Evolutionary conservation across 495 filamentous ascomycete genomes (phyloP).

Genomic region (Achaetomiella virescens): DNA sequence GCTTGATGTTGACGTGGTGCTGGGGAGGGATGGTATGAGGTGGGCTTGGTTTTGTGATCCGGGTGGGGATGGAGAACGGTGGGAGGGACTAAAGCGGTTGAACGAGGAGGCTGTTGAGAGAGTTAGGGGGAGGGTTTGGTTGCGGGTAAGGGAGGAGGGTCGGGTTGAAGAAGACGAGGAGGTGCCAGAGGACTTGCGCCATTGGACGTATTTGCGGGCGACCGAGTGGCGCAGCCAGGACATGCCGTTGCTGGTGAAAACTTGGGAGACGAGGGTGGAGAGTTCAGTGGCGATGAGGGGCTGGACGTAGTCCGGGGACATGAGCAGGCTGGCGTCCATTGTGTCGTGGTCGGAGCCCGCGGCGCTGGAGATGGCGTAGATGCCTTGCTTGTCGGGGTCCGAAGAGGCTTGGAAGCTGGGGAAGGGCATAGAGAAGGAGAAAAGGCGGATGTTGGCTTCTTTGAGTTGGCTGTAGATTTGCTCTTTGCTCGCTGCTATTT

Average conservation of each 20-base stretch:
- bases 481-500: constrained; percentile 57
- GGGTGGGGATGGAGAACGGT: neutral
- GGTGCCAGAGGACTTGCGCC: constrained; percentile 36
- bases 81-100: neutral
- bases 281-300: constrained; percentile 80
- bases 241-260: constrained; percentile 75
- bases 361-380: constrained; percentile 79
- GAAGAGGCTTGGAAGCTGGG: constrained; percentile 19
- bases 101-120: neutral
- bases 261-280: constrained; percentile 54
- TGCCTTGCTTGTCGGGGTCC: constrained; percentile 33
- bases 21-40: constrained; percentile 19
- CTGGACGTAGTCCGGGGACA: constrained; percentile 88
- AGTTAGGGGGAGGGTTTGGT: constrained; percentile 2
- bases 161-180: constrained; percentile 7
- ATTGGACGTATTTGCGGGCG: constrained; percentile 79
- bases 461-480: constrained; percentile 55
- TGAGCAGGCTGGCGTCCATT: constrained; percentile 93
- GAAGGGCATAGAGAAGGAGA: constrained; percentile 52
- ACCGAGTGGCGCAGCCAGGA: constrained; percentile 83
- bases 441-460: constrained; percentile 56
- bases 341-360: constrained; percentile 70
- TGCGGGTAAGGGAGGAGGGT: neutral
- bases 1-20: constrained; percentile 35
- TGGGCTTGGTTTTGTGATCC: constrained; percentile 10